phyloP scores from a whole-genome alignment of 306 rosid species.

The Lotus japonicus region DNA sequence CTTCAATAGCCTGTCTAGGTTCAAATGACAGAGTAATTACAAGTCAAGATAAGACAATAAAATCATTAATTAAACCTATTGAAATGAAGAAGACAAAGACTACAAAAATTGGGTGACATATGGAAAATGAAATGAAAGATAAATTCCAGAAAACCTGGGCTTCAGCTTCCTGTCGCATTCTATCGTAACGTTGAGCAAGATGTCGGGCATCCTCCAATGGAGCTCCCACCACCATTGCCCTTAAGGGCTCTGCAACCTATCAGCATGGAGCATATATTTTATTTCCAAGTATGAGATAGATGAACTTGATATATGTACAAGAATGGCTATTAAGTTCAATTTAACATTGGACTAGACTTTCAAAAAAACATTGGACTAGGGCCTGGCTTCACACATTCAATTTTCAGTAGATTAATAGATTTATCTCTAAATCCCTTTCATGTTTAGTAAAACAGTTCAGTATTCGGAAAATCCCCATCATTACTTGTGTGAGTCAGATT shows the following conservation, averaged over 20 bases:
- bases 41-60: slow-evolving; percentile 20
- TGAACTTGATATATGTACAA: background rate
- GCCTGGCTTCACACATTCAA: background rate
- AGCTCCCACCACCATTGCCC: slow-evolving; percentile 93
- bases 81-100: background rate
- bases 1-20: slow-evolving; percentile 99
- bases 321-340: background rate
- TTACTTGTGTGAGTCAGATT: slow-evolving; percentile 3
- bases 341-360: background rate
- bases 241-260: slow-evolving; percentile 86
- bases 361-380: background rate
- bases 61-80: background rate
- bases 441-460: background rate
- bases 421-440: slow-evolving; percentile 9
- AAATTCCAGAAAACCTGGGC: slow-evolving; percentile 61
- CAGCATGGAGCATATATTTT: slow-evolving; percentile 15
- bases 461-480: background rate
- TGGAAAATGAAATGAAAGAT: slow-evolving; percentile 11
- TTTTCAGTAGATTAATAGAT: slow-evolving; percentile 5
- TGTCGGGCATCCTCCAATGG: slow-evolving; percentile 93
- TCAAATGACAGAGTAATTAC: slow-evolving; percentile 42
- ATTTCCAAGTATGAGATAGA: background rate
- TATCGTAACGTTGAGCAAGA: slow-evolving; percentile 89
- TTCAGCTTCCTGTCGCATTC: slow-evolving; percentile 92
- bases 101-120: background rate